Evolutionary conservation across 129 eudicot genomes (phyloP).

Genomic region (Flaveria brownii): DNA sequence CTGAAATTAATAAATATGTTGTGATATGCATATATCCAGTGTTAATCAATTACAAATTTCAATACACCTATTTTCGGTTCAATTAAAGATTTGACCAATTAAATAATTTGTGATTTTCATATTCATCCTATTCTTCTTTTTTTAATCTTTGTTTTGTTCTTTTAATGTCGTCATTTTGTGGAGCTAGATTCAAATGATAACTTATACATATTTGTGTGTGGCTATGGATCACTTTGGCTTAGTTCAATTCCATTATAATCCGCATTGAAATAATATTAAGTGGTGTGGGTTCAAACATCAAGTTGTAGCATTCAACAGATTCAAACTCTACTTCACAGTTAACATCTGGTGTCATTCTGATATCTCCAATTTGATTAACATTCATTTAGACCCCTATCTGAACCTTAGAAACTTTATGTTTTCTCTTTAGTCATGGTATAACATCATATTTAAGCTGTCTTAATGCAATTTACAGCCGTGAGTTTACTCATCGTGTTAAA

Average conservation of each 20-base stretch:
- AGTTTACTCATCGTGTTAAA: conserved; percentile 95
- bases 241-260: background rate
- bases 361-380: background rate
- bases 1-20: background rate
- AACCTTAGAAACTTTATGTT: background rate
- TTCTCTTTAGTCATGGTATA: conserved; percentile 6
- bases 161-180: background rate
- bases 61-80: background rate
- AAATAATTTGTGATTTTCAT: background rate
- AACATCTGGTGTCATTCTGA: background rate
- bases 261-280: background rate
- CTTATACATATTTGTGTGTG: background rate
- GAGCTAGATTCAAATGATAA: too few species aligned
- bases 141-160: background rate
- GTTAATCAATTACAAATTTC: background rate
- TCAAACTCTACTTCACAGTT: background rate
- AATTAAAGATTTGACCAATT: background rate
- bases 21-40: background rate
- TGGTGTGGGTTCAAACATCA: background rate
- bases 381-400: background rate
- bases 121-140: background rate
- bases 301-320: background rate
- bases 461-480: conserved; percentile 61
- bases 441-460: conserved; percentile 3
- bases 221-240: background rate